Evolutionary conservation across 257 asterid species (phyloP).

Genomic region (Anisodus acutangulus): DNA sequence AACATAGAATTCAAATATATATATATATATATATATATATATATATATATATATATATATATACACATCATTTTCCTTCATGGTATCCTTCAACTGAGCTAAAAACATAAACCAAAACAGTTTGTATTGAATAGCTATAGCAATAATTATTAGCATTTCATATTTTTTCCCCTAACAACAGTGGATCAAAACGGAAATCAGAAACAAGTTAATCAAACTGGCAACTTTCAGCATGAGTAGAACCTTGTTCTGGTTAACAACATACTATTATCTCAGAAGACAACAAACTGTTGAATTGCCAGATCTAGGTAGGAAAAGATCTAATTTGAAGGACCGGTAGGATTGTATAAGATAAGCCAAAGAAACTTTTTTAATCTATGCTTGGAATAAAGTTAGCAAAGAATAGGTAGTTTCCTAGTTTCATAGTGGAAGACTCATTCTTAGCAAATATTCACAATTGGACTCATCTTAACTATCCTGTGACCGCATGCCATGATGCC

Average conservation of each 20-base stretch:
- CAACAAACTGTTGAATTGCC: constrained; percentile 20
- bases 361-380: not conserved
- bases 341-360: not conserved
- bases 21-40: not conserved
- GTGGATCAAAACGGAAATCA: not conserved
- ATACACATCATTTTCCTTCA: not conserved
- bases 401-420: not conserved
- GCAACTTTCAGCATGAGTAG: not conserved
- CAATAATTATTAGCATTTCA: constrained; percentile 12
- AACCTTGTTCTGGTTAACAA: constrained; percentile 15
- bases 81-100: not conserved
- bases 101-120: not conserved
- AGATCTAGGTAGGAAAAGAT: constrained; percentile 12
- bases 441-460: not conserved
- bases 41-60: not conserved
- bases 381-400: not conserved
- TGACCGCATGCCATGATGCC: not conserved
- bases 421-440: not conserved
- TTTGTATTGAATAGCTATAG: constrained; percentile 4
- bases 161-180: not conserved
- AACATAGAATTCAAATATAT: not conserved
- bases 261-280: not conserved
- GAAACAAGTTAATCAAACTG: not conserved
- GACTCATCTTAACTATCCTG: not conserved
- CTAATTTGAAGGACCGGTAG: not conserved